phyloP scores from a whole-genome alignment of 305 asterid genomes.

The Solanum chacoense region DNA sequence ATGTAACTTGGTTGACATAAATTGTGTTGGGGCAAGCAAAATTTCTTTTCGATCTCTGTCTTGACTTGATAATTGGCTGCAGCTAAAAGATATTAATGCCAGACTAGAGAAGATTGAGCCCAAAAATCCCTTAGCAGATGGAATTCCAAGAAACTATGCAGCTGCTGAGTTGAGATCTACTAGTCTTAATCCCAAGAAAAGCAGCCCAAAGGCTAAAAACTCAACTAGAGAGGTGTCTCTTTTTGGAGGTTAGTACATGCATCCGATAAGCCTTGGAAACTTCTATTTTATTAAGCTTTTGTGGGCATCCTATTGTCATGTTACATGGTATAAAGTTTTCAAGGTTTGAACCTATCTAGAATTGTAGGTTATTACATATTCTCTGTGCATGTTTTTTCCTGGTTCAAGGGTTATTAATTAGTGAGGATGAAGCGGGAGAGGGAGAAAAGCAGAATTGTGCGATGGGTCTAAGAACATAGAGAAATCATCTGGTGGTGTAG shows the following conservation, averaged over 20 bases:
- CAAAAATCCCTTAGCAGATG: constrained; percentile 63
- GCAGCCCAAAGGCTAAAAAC: constrained; percentile 86
- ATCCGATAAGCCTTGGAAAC: not conserved
- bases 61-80: constrained; percentile 29
- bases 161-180: constrained; percentile 53
- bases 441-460: not conserved
- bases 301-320: not conserved
- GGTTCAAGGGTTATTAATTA: not conserved
- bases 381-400: not conserved
- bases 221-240: constrained; percentile 74
- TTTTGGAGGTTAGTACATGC: constrained; percentile 77
- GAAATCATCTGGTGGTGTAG: not conserved
- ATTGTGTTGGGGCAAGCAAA: not conserved
- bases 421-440: not conserved
- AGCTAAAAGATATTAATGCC: constrained; percentile 83
- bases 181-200: constrained; percentile 49
- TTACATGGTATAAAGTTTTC: not conserved
- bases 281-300: not conserved
- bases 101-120: constrained; percentile 94
- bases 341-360: not conserved
- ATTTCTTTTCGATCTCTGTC: constrained; percentile 12
- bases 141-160: constrained; percentile 41
- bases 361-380: not conserved
- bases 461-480: not conserved
- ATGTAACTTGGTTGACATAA: constrained; percentile 6